A percentile compares a stretch with the other conserved stretches of the same genome.
Evolutionary conservation across 2,329 filamentous ascomycete species (phyloP).

Genomic region (Penicillium crustosum): DNA sequence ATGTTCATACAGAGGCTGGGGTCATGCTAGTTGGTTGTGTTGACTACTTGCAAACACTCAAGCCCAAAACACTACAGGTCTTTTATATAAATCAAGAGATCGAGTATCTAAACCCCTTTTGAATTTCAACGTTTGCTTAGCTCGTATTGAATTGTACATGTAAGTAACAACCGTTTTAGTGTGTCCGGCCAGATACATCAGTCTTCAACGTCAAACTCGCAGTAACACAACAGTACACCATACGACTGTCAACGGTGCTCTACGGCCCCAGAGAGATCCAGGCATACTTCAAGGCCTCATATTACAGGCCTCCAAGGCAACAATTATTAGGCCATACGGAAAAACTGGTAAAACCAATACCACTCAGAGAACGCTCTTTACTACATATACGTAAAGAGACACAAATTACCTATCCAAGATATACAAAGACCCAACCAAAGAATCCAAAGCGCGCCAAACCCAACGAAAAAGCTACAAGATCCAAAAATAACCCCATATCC

Average conservation of each 20-base stretch:
- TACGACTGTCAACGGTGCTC: neutral
- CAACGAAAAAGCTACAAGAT: slow-evolving; percentile 1
- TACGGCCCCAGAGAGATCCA: neutral
- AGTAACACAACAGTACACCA: neutral
- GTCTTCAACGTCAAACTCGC: neutral
- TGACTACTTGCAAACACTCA: neutral
- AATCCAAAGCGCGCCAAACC: slow-evolving; percentile 18
- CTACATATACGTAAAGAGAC: slow-evolving; percentile 3
- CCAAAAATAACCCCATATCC: slow-evolving; percentile 10
- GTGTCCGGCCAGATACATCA: neutral
- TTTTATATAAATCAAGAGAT: no score
- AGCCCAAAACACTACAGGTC: neutral
- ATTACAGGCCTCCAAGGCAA: neutral
- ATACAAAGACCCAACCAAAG: slow-evolving; percentile 18
- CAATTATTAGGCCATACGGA: neutral
- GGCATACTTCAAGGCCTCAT: neutral
- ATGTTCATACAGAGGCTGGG: no score
- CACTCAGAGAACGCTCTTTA: slow-evolving; percentile 7
- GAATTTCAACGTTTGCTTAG: neutral
- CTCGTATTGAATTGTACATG: neutral
- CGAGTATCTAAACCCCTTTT: no score
- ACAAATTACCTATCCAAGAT: slow-evolving; percentile 11
- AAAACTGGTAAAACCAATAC: slow-evolving; percentile 17
- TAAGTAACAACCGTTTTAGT: neutral
- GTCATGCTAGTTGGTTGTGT: neutral